Evolutionary conservation across 306 rosid genomes (phyloP), one percentile per base, ranked within the genome.

Genomic region (Cicer judaicum): DNA sequence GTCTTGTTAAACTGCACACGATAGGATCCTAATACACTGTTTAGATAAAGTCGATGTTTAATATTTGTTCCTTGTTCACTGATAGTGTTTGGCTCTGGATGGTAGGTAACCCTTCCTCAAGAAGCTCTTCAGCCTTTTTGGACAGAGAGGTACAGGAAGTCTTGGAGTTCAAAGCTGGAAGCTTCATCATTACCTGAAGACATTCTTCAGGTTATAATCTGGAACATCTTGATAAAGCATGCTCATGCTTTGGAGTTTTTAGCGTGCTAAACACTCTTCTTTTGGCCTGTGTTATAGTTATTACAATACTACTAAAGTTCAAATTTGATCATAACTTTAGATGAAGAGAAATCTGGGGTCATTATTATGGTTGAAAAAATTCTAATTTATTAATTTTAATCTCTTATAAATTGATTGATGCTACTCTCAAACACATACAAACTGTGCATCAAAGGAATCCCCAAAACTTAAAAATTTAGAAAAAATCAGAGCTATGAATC

Each of bases 71-170:
- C 47, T 24, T n/a, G 18, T 61, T 8, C 44, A 40, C 64, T 81
- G 38, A 81, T 41, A 46, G 5, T 61, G 46, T 78, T 42, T 55
- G 18, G 14, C 62, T 70, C 12, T 78, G 85, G 70, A 55, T 75
- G 72, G 64, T 75, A 91, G 97, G 93, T 40, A 68, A 81, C 80
- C 49, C 68, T 89, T 84, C 93, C 90, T 60, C 54, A 54, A 43
- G 93, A 89, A 79, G 93, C 90, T 79, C 80, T 91, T 67, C 84
- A 78, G 61, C 79, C 87, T 16, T 48, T 64, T 72, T 91, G 93
- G 93, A 89, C 83, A 4, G 85, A 84, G 19, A 73, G 52, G 73
- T 47, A 60, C 21, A 84, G 93, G 52, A 80, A 87, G 81, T 81
- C 84, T 64, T 91, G 97, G 97, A 77, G 84, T 21, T 66, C 53